Evolutionary conservation across 2,329 filamentous ascomycete genomes (phyloP), one percentile per base, ranked within the genome.

Genomic region (Paracorniculantispora psalliotae): DNA sequence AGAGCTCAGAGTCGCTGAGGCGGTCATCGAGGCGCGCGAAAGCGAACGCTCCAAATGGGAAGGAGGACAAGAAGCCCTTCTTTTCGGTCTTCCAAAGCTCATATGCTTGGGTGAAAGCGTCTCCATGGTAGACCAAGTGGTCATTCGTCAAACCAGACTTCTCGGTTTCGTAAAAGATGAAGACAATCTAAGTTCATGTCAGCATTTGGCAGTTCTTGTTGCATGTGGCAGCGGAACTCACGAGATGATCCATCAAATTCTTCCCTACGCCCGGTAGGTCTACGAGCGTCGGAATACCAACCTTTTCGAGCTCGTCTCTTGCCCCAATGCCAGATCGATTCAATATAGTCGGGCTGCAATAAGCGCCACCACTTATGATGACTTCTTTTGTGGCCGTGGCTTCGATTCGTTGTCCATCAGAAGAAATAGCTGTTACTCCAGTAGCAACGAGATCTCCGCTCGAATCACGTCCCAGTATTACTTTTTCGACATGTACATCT

Each of bases 11-110:
- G 63, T 83, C 74, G 48, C 76, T 71, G 1, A 88, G 76, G 7
- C 84, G 80, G 9, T 84, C 78, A 60, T 86, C 83, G 0, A 88
- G 73, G n/a, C 85, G 78, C 6, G 84, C 80, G 63, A 79, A 88
- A 12, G 79, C 83, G 55, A 87, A 86, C 12, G 77, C 76, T 43
- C 85, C 85, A 55, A 87, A 88, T 10, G 84, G 84, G 64, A 87
- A 86, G 0, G 77, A 80, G 1, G 84, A 82, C 1, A 87, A 72
- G 35, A 83, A 75, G 1, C 85, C 85, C 2, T 75, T 74, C 65
- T 84, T 84, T 53, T 81, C 77, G 30, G 83, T 78, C 67, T 83
- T 79, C 78, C 82, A 88, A 50, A 81, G 74, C 13, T 75, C 69
- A 64, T 82, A 81, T 0, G 81, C 77, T 55, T 78, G 77, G 13